Percentiles rank a stretch among this genome's conserved stretches.
Conservation (phyloP, 2,329 filamentous ascomycete species). For the Capronia americana region DNA sequence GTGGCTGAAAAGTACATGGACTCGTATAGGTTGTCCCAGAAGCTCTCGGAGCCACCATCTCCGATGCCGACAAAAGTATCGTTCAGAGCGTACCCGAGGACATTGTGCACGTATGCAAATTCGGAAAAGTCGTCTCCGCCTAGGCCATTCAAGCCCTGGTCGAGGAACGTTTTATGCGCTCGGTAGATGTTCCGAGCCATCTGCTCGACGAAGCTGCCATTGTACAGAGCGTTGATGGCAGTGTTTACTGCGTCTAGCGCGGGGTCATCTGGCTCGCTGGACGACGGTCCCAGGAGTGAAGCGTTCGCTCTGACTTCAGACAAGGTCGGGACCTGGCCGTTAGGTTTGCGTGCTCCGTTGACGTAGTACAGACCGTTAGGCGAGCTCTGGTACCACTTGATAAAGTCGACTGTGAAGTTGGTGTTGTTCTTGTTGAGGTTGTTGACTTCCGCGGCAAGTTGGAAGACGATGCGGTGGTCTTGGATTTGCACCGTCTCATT, state of each 20-base stretch:
- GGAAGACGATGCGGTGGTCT: constrained; percentile 54
- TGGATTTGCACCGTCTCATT: constrained; percentile 52
- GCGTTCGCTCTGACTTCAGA: constrained; percentile 57
- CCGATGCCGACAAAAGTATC: constrained; percentile 58
- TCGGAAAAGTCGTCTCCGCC: constrained; percentile 67
- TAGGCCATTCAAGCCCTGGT: constrained; percentile 53
- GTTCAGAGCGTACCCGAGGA: constrained; percentile 59
- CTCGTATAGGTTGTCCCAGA: constrained; percentile 62
- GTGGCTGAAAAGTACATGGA: constrained; percentile 65
- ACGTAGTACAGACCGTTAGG: constrained; percentile 62
- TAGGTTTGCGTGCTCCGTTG: constrained; percentile 55
- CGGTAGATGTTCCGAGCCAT: constrained; percentile 46
- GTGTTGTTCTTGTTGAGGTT: constrained; percentile 47
- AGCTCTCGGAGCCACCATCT: constrained; percentile 45
- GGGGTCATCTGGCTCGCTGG: constrained; percentile 21
- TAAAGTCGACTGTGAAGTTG: constrained; percentile 51
- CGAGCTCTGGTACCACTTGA: constrained; percentile 50
- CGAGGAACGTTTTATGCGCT: constrained; percentile 61
- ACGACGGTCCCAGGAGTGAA: constrained; percentile 43
- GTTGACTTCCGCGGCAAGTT: constrained; percentile 52
- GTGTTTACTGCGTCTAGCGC: constrained; percentile 15
- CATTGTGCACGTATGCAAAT: constrained; percentile 62
- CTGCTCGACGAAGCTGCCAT: constrained; percentile 24
- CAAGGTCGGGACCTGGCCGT: constrained; percentile 61
- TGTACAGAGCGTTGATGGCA: constrained; percentile 21